Evolutionary conservation across 192 early-diverging fungal genomes (phyloP), one percentile per base, ranked within the genome.

Genomic region (Coemansia sp.): DNA sequence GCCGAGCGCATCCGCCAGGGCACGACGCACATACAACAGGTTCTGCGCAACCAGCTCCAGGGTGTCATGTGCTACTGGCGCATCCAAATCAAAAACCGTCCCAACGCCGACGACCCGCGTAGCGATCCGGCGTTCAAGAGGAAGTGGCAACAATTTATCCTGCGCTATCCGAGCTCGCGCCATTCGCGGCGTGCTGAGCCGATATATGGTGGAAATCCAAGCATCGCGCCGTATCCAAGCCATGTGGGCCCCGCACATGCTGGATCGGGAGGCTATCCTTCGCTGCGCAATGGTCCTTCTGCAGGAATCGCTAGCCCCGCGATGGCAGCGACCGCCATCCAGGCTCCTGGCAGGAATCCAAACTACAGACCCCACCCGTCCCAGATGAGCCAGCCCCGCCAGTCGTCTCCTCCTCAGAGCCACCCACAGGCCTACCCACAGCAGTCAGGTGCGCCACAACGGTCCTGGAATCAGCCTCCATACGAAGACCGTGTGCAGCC

Each of bases 61-160:
- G 76, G 76, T 61, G 76, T 79, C 17, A 37, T 79, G 25, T 74
- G 76, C 63, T 79, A 74, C 67, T 79, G 71, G 70, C 70, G 76
- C 30, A 70, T 79, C 34, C 76, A 79, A 41, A 69, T 62, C 57
- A 57, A 42, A 23, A 53, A 63, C 41, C 50, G 59, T 29, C 40
- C 50, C 22, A 58, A 74, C 20, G 48, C 60, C 7, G 40, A 40
- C 3, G 76, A 79, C 31, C 76, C 76, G 20, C 76, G 76, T 19
- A 38, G 47, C 1, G 64, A 66, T 15, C 57, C 28, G 6, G 30
- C 73, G 11, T 79, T 74, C 42, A 56, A 59, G 40, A 50, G 57
- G 33, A 79, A 70, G 36, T 79, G 76, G 76, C 70, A 79, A 44
- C 40, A 66, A 22, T 61, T 79, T 23, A 61, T 55, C 15, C 56